Evolutionary conservation across 2,329 filamentous ascomycete genomes (phyloP).

Genomic region (Pseudogymnoascus sp.): DNA sequence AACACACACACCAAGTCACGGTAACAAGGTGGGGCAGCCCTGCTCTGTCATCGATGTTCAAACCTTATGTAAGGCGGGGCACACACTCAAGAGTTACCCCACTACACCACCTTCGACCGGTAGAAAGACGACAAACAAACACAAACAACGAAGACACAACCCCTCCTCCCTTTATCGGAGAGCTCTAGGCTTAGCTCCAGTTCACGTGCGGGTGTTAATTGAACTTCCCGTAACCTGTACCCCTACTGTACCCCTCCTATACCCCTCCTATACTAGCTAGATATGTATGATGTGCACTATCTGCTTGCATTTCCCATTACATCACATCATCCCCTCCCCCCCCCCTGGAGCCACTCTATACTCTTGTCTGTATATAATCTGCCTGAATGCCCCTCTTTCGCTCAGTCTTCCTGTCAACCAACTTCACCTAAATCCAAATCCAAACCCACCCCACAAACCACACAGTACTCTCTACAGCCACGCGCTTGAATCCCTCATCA

Average conservation of each 20-base stretch:
- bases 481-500: constrained; percentile 29
- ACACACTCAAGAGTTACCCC: neutral
- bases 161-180: too few relatives aligned
- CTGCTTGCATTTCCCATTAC: neutral
- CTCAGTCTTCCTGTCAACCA: neutral
- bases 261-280: neutral
- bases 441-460: neutral
- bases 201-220: neutral
- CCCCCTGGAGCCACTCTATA: neutral
- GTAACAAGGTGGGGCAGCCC: neutral
- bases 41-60: neutral
- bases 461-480: neutral
- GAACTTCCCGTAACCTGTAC: too few relatives aligned
- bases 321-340: neutral
- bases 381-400: neutral
- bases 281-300: neutral
- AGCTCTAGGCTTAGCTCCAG: neutral
- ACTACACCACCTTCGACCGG: neutral
- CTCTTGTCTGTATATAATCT: neutral
- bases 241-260: neutral
- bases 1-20: neutral
- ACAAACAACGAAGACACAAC: neutral
- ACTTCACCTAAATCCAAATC: neutral
- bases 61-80: constrained; percentile 3
- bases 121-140: neutral